A percentile compares a stretch with the other conserved stretches of the same genome.
These are phyloP conservation scores for Leishmania tarentolae DNA, from an alignment of 208 protist genomes.

Conservation along the genomic window DNA sequence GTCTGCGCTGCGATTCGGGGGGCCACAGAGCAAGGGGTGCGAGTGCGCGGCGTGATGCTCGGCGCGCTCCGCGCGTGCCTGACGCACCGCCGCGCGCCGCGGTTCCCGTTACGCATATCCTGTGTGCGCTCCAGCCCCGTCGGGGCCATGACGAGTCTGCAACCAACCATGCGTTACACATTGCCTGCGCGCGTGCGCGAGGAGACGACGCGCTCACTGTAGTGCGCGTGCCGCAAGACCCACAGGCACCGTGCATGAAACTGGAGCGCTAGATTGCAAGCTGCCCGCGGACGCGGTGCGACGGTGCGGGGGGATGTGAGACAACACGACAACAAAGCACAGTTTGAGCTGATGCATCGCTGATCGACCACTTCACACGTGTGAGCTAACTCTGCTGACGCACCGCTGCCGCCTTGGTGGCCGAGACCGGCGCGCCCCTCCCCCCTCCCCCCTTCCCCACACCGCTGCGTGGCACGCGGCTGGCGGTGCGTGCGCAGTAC, in stretches of 20 bases:
- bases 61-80: slow-evolving; percentile 17
- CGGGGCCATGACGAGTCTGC: slow-evolving; percentile 32
- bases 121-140: slow-evolving; percentile 34
- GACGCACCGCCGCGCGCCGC: slow-evolving; percentile 23
- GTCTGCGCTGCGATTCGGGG: slow-evolving; percentile 12
- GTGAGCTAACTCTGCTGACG: slow-evolving; percentile 22
- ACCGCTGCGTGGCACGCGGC: background rate
- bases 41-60: slow-evolving; percentile 20
- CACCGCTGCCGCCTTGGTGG: background rate
- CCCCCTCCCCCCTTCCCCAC: too few relatives aligned
- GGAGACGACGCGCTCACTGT: slow-evolving; percentile 13
- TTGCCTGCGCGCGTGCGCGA: background rate
- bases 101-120: slow-evolving; percentile 31
- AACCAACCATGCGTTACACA: slow-evolving; percentile 30
- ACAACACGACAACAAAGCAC: slow-evolving; percentile 1
- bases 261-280: slow-evolving; percentile 18
- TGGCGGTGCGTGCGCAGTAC: slow-evolving; percentile 10
- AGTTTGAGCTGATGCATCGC: too few relatives aligned
- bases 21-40: slow-evolving; percentile 29
- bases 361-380: too few relatives aligned
- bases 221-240: slow-evolving; percentile 27
- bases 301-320: slow-evolving; percentile 18
- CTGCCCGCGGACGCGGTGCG: background rate
- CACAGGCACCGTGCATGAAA: slow-evolving; percentile 28
- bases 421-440: background rate